Base-by-base conservation (phyloP, 306 rosid species). In the Corylus heterophylla region DNA sequence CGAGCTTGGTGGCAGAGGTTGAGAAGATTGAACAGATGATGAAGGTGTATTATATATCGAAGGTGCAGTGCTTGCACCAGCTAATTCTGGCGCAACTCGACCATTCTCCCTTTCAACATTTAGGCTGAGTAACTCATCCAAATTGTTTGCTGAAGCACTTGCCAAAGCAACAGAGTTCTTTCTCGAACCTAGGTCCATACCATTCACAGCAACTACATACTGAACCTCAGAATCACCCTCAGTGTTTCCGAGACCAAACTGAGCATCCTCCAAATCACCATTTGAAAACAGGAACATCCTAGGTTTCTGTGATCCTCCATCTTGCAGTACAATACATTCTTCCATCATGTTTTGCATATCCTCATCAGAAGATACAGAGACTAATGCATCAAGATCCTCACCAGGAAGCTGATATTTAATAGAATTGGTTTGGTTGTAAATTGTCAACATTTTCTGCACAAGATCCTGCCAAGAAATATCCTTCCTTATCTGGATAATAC, bases 351-450 rank as follows among this genome's bases (percentile, higher is more conserved):
- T 93, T 81, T 87, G 88, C 69, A 93, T 81, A 83, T 93, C 98
- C 86, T 93, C 98, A 69, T 93, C 98, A 74, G 85, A 87, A 44
- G 97, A 87, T 67, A 93, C 97, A 6, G 98, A 88, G 79, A 93
- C 97, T 69, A 93, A 86, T 35, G 98, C 95, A 90, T 93, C 98
- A 68, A 93, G 95, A 86, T 93, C 98, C 84, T 93, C 98, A 47
- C 97, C 98, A 0, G 98, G 98, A 80, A 91, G 94, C 89, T 93
- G 98, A 87, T 93, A 93, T 80, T 91, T 93, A 73, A 93, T 89
- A 68, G 84, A 78, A 45, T 74, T 87, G 70, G 83, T 71, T 64
- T 90, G 91, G 49, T 59, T 84, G 74, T 86, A 91, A 80, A 93
- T 83, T 63, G 89, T 77, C 74, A 79, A 77, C 73, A 75, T 49